Evolutionary conservation across 306 rosid species (phyloP), one percentile per base, ranked within the genome.

Genomic region (Senna siamea): DNA sequence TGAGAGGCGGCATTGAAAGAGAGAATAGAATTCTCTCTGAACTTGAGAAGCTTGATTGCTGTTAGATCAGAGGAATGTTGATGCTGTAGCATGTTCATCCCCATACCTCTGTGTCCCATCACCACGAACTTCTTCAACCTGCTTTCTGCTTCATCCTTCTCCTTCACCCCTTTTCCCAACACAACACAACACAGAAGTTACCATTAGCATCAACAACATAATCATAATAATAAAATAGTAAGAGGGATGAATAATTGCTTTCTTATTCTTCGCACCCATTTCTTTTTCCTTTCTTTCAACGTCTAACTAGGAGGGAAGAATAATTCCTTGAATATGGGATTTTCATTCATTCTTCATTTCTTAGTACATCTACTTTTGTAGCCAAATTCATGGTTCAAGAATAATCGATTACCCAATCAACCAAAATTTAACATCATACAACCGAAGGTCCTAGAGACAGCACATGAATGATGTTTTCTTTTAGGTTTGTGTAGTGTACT

Each of bases 31-130:
- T 86, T 86, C 74, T 86, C 88, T 37, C 3, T 26, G 30, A 26
- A 26, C 30, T 78, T 83, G 20, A 81, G 37, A 51, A 30, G 35
- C 69, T 69, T 83, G 30, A 3, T 26, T 26, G 30, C 3, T 26
- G 30, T 26, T 26, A 3, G 19, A 79, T 79, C 83, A 18, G 76
- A n/a, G 7, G 86, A 81, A 1, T 26, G 3, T 26, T 26, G 30
- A 26, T 26, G 30, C 30, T 79, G 76, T 66, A 84, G 9, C 71
- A 81, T 50, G 79, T 86, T 83, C 88, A 86, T 86, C 2, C 90
- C 88, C 34, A 55, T 63, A 5, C 88, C 88, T 72, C 90, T 80
- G 54, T 83, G 90, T 20, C 90, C 90, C 11, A 83, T 52, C 80
- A 86, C 86, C 74, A 65, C 50, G 64, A 86, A 78, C 37, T 83